Evolutionary conservation across 306 rosid species (phyloP).

Genomic region (Castanea sativa): DNA sequence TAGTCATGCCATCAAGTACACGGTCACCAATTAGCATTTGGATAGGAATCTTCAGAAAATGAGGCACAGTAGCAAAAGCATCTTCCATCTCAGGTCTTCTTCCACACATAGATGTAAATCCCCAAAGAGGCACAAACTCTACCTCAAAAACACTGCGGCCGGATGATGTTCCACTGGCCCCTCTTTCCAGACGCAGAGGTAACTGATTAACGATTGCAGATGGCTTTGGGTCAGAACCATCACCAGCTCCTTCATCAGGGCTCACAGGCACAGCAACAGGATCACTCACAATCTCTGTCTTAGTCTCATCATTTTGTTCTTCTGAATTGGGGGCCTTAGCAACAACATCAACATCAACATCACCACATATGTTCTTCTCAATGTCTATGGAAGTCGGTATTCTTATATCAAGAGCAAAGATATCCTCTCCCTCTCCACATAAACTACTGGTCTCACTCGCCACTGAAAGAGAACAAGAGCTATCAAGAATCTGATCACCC

Average conservation of each 20-base stretch:
- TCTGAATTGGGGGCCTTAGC: conserved; percentile 31
- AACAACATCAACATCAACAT: conserved; percentile 42
- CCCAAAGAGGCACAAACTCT: conserved; percentile 82
- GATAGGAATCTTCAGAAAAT: conserved; percentile 60
- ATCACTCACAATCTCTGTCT: conserved; percentile 34
- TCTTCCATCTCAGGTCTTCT: conserved; percentile 97
- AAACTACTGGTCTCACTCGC: conserved; percentile 70
- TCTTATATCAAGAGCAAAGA: conserved; percentile 47
- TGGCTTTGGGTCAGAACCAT: conserved; percentile 33
- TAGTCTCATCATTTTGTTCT: conserved; percentile 33
- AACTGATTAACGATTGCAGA: conserved; percentile 39
- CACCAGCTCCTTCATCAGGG: conserved; percentile 49
- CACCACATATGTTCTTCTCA: conserved; percentile 36
- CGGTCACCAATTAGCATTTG: conserved; percentile 69
- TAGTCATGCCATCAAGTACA: conserved; percentile 52
- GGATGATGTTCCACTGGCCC: conserved; percentile 37
- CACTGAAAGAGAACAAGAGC: conserved; percentile 68
- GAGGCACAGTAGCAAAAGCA: conserved; percentile 61
- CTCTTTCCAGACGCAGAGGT: conserved; percentile 58
- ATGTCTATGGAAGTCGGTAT: conserved; percentile 40
- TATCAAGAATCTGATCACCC: conserved; percentile 62
- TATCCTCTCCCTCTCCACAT: conserved; percentile 77
- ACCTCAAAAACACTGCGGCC: conserved; percentile 82
- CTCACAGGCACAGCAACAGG: conserved; percentile 43
- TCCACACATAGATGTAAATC: conserved; percentile 65